These are phyloP conservation scores for Cenococcum geophilum DNA, from an alignment of 495 filamentous ascomycete genomes.

Conservation along the genomic window DNA sequence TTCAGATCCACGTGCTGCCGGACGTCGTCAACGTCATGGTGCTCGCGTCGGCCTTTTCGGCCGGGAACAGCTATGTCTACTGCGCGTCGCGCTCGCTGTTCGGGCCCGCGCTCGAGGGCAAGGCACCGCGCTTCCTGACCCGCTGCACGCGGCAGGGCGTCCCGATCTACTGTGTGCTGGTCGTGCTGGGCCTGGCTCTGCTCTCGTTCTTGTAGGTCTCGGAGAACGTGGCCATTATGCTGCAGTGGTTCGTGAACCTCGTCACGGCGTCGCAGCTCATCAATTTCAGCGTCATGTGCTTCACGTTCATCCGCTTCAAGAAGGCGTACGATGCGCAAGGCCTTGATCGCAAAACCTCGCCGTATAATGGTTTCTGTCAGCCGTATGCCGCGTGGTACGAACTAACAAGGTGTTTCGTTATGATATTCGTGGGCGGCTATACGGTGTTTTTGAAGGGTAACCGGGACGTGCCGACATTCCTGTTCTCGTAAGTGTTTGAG, in stretches of 20 bases:
- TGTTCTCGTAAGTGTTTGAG: constrained; percentile 56
- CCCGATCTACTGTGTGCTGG: constrained; percentile 52
- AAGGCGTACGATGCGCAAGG: constrained; percentile 64
- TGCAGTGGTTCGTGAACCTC: constrained; percentile 69
- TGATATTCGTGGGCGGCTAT: constrained; percentile 72
- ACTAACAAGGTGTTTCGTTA: constrained; percentile 53
- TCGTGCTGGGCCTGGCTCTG: constrained; percentile 58
- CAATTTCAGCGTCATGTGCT: constrained; percentile 64
- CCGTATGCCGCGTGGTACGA: constrained; percentile 68
- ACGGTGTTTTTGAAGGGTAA: constrained; percentile 65
- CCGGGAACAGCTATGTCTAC: constrained; percentile 37
- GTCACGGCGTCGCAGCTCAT: constrained; percentile 69
- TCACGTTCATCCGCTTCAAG: constrained; percentile 68
- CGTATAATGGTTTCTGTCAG: constrained; percentile 60
- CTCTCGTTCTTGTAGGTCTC: constrained; percentile 69
- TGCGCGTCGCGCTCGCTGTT: constrained; percentile 36
- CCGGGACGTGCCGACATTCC: constrained; percentile 67
- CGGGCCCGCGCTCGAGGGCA: constrained; percentile 37
- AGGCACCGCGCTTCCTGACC: constrained; percentile 35
- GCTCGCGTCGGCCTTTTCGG: constrained; percentile 34
- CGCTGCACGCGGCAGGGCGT: constrained; percentile 50
- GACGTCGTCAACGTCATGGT: constrained; percentile 38
- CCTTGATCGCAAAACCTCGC: constrained; percentile 54
- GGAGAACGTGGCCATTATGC: constrained; percentile 58
- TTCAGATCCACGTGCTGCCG: constrained; percentile 30